Base-by-base conservation (phyloP, 2,329 filamentous ascomycete species). In the Bertia moriformis region DNA sequence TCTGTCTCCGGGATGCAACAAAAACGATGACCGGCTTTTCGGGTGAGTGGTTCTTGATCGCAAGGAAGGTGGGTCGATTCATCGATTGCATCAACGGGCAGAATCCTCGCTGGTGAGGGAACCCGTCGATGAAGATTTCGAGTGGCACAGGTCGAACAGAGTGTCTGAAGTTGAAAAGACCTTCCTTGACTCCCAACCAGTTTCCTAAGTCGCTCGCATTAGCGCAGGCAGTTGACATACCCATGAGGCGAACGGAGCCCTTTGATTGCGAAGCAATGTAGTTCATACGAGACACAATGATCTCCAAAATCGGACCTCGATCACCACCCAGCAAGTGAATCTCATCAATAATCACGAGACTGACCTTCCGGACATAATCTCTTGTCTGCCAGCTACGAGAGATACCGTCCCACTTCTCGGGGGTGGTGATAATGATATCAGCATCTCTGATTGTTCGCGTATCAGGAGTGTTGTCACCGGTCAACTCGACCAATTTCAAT, bases 361-460 rank as follows among this genome's bases (percentile, higher is more conserved):
- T 89, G 43, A 98, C 91, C 59, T 95, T 82, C 39, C 87, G 78
- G 30, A 98, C 91, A 48, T 98, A 98, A 43, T 84, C 83, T 74
- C 91, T 82, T 4, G 89, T 96, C 58, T 96, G 88, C 91, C 93
- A 98, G 52, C 85, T 93, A 72, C 91, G 83, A 49, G 86, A 94
- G 48, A 98, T 96, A 73, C 93, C 93, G 55, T 98, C 93, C 91
- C 91, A 98, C 57, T 98, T 98, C 62, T 98, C 91, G n/a, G 91
- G 93, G 0, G 93, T 98, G 0, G 91, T 98, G 50, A 98, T 87
- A 50, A 98, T 98, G 44, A 98, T 86, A 55, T 98, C 91, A 3
- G 91, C 91, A 53, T 96, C 83, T 48, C 88, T 77, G 49, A 98
- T 98, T 0, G 89, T 95, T 38, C 86, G 73, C 1, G 91, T 98